These are phyloP conservation scores for Nannizziopsis barbatae DNA, from an alignment of 2,329 filamentous ascomycete species.

Conservation along the genomic window DNA sequence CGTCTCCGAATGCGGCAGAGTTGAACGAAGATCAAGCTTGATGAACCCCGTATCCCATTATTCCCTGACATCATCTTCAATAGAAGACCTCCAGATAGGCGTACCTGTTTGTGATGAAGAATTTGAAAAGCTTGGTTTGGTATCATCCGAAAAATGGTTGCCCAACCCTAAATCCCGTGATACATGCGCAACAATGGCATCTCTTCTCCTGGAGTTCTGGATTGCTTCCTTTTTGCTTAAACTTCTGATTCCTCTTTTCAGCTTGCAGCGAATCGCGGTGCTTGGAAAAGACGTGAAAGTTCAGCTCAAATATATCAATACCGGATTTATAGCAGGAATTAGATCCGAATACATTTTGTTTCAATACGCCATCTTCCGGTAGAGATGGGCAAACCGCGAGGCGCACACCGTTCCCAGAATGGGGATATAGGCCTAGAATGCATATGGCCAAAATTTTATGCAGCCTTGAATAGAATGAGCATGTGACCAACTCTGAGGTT, in stretches of 20 bases:
- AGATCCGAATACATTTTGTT: too few relatives aligned
- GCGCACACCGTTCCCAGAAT: not conserved
- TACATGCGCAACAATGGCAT: slow-evolving; percentile 1
- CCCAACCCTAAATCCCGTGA: slow-evolving; percentile 8
- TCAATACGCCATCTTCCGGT: too few relatives aligned
- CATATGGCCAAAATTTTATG: slow-evolving; percentile 2
- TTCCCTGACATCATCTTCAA: not conserved
- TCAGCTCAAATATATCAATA: too few relatives aligned
- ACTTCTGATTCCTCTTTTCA: not conserved
- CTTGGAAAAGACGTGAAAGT: not conserved
- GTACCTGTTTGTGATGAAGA: slow-evolving; percentile 7
- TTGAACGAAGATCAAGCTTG: slow-evolving; percentile 1
- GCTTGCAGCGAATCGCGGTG: not conserved
- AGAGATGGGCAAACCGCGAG: too few relatives aligned
- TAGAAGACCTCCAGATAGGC: not conserved
- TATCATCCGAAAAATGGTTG: slow-evolving; percentile 7
- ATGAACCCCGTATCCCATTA: not conserved
- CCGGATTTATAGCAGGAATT: too few relatives aligned
- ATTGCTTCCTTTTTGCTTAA: not conserved
- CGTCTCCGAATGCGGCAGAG: not conserved
- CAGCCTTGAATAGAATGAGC: slow-evolving; percentile 1
- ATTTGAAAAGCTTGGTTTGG: not conserved
- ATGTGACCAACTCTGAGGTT: slow-evolving; percentile 1
- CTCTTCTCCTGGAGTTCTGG: slow-evolving; percentile 6
- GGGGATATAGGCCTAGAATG: not conserved